A percentile compares a stretch with the other conserved stretches of the same genome.
These are phyloP conservation scores for Entrophospora sp. DNA, from an alignment of 192 early-diverging fungal species.

Conservation along the genomic window DNA sequence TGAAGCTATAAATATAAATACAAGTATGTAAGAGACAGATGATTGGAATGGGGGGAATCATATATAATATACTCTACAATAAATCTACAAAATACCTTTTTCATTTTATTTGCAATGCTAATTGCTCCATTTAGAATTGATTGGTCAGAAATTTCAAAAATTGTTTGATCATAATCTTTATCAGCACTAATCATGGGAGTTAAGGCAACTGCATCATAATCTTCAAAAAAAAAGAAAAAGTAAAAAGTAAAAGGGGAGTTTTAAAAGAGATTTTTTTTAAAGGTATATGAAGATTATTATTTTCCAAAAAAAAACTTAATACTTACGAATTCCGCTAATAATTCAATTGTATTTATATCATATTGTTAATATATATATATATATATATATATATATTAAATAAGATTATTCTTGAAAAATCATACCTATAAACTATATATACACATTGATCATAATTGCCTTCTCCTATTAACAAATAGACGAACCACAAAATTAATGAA, in stretches of 20 bases:
- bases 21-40: not conserved
- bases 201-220: conserved; percentile 73
- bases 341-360: conserved; percentile 20
- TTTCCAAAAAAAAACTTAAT: not conserved
- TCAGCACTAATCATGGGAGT: conserved; percentile 44
- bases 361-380: not conserved
- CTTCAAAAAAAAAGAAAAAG: conserved; percentile 19
- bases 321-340: conserved; percentile 48
- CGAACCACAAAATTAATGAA: not conserved
- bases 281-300: not conserved
- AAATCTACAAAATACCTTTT: conserved; percentile 25
- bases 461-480: conserved; percentile 27
- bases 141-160: conserved; percentile 39
- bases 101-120: conserved; percentile 33
- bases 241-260: not conserved
- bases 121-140: conserved; percentile 28
- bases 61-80: not conserved
- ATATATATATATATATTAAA: not conserved
- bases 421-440: conserved; percentile 40
- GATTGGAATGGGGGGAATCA: not conserved
- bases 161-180: conserved; percentile 65
- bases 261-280: not conserved
- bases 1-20: conserved; percentile 34
- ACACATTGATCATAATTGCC: conserved; percentile 44
- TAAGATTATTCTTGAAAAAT: not conserved